phyloP scores from a whole-genome alignment of 139 green algal species.

The Mychonastes homosphaera region DNA sequence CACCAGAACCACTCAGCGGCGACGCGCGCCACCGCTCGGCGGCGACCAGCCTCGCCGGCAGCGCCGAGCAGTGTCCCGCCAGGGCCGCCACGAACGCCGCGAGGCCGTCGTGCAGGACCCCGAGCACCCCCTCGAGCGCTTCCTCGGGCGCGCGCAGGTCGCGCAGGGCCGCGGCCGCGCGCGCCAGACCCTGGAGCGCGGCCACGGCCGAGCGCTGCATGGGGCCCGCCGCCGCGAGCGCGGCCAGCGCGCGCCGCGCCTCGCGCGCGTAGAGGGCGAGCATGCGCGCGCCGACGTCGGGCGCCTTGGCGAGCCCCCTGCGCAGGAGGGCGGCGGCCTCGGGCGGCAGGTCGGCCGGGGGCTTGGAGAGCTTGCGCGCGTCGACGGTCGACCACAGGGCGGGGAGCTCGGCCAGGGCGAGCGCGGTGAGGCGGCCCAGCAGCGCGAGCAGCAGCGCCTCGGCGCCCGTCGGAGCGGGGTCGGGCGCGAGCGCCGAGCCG shows the following conservation, averaged over 20 bases:
- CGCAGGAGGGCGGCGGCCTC: neutral
- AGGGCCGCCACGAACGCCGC: slow-evolving; percentile 8
- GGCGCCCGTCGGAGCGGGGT: neutral
- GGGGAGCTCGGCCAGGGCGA: slow-evolving; percentile 13
- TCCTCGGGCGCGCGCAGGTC: neutral
- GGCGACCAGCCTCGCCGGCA: neutral
- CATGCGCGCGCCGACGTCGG: neutral
- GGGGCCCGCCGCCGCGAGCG: slow-evolving; percentile 3
- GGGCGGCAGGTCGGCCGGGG: slow-evolving; percentile 5
- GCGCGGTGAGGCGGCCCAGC: neutral
- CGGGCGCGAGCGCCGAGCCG: slow-evolving; percentile 2
- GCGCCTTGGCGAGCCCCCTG: neutral
- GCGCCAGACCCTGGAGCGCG: slow-evolving; percentile 3
- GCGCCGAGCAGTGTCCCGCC: neutral
- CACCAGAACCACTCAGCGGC: too few species aligned
- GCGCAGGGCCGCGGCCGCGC: neutral
- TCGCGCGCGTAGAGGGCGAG: slow-evolving; percentile 2
- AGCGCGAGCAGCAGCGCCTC: slow-evolving; percentile 13
- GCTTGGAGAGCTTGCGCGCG: neutral
- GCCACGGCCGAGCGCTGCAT: slow-evolving; percentile 1
- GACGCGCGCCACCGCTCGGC: slow-evolving; percentile 10
- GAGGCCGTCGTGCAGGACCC: neutral
- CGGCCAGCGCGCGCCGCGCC: neutral
- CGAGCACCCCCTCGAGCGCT: slow-evolving; percentile 6
- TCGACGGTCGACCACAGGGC: slow-evolving; percentile 11